Percentiles rank a stretch among this genome's conserved stretches.
phyloP scores from a whole-genome alignment of 148 eudicot genomes.

The Camellia lanceoleosa region DNA sequence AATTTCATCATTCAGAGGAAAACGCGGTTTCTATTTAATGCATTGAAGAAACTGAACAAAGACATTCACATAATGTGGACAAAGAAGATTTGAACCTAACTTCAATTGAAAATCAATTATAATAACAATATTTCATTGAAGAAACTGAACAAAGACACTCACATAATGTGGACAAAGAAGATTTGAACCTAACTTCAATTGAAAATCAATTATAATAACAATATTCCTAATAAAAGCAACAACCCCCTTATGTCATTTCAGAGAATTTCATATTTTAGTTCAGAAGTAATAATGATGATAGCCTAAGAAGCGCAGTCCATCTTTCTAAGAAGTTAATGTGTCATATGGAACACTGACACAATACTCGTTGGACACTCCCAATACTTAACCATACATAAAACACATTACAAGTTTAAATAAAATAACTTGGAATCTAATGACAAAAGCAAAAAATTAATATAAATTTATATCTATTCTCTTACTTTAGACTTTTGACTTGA shows the following conservation, averaged over 20 bases:
- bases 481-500: too few relatives aligned
- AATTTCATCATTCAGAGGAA: not conserved
- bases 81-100: conserved; percentile 1
- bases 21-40: not conserved
- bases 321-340: too few relatives aligned
- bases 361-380: too few relatives aligned
- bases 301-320: not conserved
- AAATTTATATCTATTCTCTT: too few relatives aligned
- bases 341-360: too few relatives aligned
- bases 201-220: not conserved
- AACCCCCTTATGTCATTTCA: not conserved
- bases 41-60: not conserved
- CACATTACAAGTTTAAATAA: too few relatives aligned
- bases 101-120: not conserved
- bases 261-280: not conserved
- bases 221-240: not conserved
- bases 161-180: not conserved
- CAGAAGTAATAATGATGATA: not conserved
- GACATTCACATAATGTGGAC: not conserved
- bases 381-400: too few relatives aligned
- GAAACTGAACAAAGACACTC: not conserved
- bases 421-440: too few relatives aligned
- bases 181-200: not conserved
- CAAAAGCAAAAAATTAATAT: too few relatives aligned
- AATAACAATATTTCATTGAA: not conserved